phyloP scores from a whole-genome alignment of 805 yeast species.

The Pichia manshurica region DNA sequence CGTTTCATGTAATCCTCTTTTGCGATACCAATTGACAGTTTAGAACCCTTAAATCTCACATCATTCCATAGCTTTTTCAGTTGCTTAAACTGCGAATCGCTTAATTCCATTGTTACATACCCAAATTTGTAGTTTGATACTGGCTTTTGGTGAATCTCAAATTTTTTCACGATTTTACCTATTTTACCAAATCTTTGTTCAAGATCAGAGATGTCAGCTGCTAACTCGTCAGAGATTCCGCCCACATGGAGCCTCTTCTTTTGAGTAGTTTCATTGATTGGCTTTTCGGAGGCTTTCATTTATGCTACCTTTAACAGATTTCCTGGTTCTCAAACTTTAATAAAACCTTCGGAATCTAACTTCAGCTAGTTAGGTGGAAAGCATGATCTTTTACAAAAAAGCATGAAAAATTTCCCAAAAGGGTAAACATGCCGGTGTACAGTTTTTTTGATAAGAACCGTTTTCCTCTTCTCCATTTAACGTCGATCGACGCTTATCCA shows the following conservation, averaged over 20 bases:
- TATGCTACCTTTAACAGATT: too few species aligned
- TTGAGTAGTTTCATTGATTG: too few species aligned
- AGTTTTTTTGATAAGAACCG: neutral
- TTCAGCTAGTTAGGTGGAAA: too few species aligned
- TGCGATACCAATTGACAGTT: slow-evolving; percentile 57
- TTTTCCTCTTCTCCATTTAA: too few species aligned
- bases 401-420: neutral
- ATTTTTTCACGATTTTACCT: slow-evolving; percentile 46
- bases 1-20: slow-evolving; percentile 43
- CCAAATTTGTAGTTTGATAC: slow-evolving; percentile 55
- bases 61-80: slow-evolving; percentile 61
- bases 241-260: slow-evolving; percentile 52
- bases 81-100: slow-evolving; percentile 39
- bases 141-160: slow-evolving; percentile 54
- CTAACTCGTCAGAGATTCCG: slow-evolving; percentile 50
- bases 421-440: slow-evolving; percentile 5
- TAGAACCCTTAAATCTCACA: slow-evolving; percentile 68
- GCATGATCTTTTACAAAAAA: too few species aligned
- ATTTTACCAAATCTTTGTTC: slow-evolving; percentile 52
- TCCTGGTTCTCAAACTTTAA: too few species aligned
- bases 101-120: slow-evolving; percentile 54
- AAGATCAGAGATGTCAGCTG: slow-evolving; percentile 41
- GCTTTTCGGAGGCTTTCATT: too few species aligned
- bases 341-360: too few species aligned
- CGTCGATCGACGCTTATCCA: too few species aligned